Evolutionary conservation across 257 asterid genomes (phyloP), one percentile per base, ranked within the genome.

Genomic region (Scutellaria galericulata): DNA sequence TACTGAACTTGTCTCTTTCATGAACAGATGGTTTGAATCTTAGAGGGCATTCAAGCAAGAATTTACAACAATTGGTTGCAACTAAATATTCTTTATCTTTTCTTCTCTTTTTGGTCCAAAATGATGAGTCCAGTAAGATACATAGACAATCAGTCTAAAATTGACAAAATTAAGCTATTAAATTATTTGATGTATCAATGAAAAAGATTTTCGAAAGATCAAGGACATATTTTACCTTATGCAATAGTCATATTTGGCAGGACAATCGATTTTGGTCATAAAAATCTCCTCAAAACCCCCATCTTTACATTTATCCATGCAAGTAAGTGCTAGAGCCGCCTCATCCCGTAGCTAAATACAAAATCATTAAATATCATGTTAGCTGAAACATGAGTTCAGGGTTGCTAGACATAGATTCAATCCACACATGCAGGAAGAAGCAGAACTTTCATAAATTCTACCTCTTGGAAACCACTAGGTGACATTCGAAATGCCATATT

Each of bases 401-500:
- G 15, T 50, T 15, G 58, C 70, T 51, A 71, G 48, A 45, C 53
- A 11, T 53, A 52, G 35, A 73, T 68, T 55, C 66, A 68, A 50
- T 18, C 46, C 52, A 53, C 66, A 20, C 55, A 45, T 70, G 27
- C 50, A 10, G 35, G 57, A 74, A 60, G 48, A 53, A 63, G 46
- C 24, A 61, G 42, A 44, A 53, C 13, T 24, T 48, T 59, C 20
- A 47, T 62, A 66, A 13, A 63, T 18, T 54, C 14, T 58, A 95
- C 99, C 98, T 92, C 99, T 75, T 86, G 89, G 75, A 90, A 86
- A 75, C 96, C 98, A 86, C 87, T 87, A 22, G 79, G 71, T 57
- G 99, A 86, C 90, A 95, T 76, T 66, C 96, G 93, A 64, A 88
- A 92, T 35, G 97, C 95, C 85, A 90, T 64, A 81, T 95, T 95